Conservation (phyloP, 2,329 filamentous ascomycete genomes). For the Curvularia hawaiiensis region DNA sequence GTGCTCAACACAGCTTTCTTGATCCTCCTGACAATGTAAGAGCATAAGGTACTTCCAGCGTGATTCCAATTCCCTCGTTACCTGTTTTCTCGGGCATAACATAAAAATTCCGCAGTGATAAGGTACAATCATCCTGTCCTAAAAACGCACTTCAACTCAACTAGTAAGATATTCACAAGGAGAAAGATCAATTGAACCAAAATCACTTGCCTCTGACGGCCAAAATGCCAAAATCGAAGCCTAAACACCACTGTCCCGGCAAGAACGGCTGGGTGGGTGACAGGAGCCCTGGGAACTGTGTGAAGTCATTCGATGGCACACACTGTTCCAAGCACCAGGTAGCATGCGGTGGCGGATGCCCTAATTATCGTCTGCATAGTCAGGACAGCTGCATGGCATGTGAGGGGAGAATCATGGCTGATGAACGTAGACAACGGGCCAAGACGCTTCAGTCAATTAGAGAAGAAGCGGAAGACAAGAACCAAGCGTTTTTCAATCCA, state of each 20-base stretch:
- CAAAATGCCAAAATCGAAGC: too few relatives aligned
- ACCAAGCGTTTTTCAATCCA: background rate
- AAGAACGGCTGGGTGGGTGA: background rate
- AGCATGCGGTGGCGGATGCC: background rate
- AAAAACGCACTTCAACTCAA: too few relatives aligned
- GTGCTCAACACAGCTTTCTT: too few relatives aligned
- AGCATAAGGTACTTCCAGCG: too few relatives aligned
- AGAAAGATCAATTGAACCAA: too few relatives aligned
- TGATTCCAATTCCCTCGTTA: too few relatives aligned
- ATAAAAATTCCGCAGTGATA: too few relatives aligned
- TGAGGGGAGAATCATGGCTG: background rate
- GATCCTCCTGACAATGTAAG: too few relatives aligned
- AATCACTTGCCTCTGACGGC: too few relatives aligned
- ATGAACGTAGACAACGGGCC: background rate
- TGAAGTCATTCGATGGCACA: background rate
- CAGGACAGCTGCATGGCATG: background rate
- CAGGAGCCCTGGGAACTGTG: background rate
- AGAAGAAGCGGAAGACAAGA: background rate
- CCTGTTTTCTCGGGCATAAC: too few relatives aligned
- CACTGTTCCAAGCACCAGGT: background rate
- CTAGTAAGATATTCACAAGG: background rate
- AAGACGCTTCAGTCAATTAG: background rate
- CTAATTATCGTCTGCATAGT: background rate
- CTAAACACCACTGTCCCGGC: background rate
- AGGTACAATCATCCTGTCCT: too few relatives aligned